A percentile compares a stretch with the other conserved stretches of the same genome.
Evolutionary conservation across 805 yeast genomes (phyloP).

Genomic region (Yamadazyma takamatsuzukensis): DNA sequence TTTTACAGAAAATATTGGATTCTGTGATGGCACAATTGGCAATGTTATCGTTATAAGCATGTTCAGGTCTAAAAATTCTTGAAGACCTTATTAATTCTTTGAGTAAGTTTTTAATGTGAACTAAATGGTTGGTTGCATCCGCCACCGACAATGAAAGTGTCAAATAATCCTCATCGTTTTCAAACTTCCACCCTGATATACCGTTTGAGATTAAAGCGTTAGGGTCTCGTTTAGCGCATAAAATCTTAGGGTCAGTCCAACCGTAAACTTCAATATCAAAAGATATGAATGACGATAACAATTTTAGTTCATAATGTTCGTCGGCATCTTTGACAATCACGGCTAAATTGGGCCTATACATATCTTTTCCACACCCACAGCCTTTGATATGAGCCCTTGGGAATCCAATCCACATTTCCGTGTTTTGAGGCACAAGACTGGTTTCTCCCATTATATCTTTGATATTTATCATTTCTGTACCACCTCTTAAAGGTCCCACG

Average conservation of each 20-base stretch:
- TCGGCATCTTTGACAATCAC: constrained; percentile 17
- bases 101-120: constrained; percentile 32
- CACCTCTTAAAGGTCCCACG: constrained; percentile 36
- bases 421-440: constrained; percentile 12
- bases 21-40: constrained; percentile 27
- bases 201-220: constrained; percentile 36
- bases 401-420: constrained; percentile 38
- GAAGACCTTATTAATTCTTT: constrained; percentile 15
- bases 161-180: constrained; percentile 20
- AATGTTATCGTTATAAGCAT: constrained; percentile 20
- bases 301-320: constrained; percentile 22
- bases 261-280: constrained; percentile 27
- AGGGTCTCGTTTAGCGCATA: constrained; percentile 24
- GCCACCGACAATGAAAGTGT: constrained; percentile 34
- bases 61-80: constrained; percentile 3
- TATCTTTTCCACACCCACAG: constrained; percentile 39
- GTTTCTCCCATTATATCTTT: constrained; percentile 14
- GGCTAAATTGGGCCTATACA: constrained; percentile 40
- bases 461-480: constrained; percentile 28
- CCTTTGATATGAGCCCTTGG: constrained; percentile 35
- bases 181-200: constrained; percentile 23
- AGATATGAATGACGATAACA: constrained; percentile 26
- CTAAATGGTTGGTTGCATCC: constrained; percentile 32
- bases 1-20: constrained; percentile 23
- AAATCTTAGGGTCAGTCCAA: constrained; percentile 21